A percentile compares a stretch with the other conserved stretches of the same genome.
Conservation (phyloP, 1,284 basidiomycete species). For the Microbotryum lychnidis-dioicae region DNA sequence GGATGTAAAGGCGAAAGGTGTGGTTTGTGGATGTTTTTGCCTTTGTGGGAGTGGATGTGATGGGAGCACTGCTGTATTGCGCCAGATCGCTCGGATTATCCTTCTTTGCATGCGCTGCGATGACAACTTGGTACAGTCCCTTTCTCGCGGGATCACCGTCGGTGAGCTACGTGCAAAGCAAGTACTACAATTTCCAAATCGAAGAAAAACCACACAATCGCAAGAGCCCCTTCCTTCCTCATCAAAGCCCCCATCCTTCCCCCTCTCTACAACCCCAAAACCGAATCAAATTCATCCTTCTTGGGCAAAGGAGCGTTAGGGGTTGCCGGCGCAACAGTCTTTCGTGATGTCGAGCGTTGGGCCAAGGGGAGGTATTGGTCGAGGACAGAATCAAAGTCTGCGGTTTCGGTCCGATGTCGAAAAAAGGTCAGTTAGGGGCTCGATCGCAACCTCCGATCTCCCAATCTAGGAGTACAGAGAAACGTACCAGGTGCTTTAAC, state of each 20-base stretch:
- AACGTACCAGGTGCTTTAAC: background rate
- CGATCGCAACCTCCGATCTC: background rate
- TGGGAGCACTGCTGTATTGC: too few species aligned
- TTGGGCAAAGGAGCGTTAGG: conserved; percentile 1
- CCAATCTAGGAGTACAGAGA: background rate
- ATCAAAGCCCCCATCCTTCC: background rate
- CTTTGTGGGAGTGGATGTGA: too few species aligned
- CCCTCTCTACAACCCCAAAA: conserved; percentile 14
- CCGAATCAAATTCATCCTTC: conserved; percentile 17
- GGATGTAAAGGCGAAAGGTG: too few species aligned
- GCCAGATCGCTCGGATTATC: too few species aligned
- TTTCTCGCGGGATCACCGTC: too few species aligned
- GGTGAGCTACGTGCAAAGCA: too few species aligned
- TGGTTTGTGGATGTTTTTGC: too few species aligned
- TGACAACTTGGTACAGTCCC: too few species aligned
- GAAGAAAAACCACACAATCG: too few species aligned
- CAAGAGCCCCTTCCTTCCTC: too few species aligned
- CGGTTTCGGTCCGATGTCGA: background rate
- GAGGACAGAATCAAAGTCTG: conserved; percentile 29
- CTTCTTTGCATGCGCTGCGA: too few species aligned
- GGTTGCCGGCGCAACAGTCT: background rate
- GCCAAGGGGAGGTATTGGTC: conserved; percentile 26
- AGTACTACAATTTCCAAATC: too few species aligned
- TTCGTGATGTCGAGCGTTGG: conserved; percentile 5
- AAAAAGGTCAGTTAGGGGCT: background rate